These are phyloP conservation scores for Eucalyptus albens DNA, from an alignment of 345 rosid genomes.

Conservation along the genomic window DNA sequence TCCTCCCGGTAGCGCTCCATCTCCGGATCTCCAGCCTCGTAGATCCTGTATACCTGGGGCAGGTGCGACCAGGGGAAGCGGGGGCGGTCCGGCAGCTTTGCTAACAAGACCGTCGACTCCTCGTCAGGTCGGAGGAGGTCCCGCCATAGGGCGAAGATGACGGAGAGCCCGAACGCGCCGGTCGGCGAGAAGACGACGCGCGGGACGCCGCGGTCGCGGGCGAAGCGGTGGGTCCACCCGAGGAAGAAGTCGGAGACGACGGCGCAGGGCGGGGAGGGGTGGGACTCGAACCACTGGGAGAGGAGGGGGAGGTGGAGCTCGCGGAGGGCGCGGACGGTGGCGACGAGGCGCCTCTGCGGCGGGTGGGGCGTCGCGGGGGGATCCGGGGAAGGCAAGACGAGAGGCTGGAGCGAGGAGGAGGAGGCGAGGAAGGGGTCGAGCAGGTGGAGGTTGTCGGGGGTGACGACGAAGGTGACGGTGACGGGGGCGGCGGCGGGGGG, in stretches of 20 bases:
- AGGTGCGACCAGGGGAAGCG: neutral
- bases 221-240: constrained; percentile 59
- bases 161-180: constrained; percentile 11
- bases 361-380: constrained; percentile 12
- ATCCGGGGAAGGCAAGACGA: constrained; percentile 34
- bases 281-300: constrained; percentile 44
- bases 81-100: neutral
- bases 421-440: constrained; percentile 31
- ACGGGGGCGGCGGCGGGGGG: neutral
- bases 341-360: too few species aligned
- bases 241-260: constrained; percentile 70
- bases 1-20: neutral
- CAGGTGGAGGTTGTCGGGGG: neutral
- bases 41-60: neutral
- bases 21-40: neutral
- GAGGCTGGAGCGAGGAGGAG: constrained; percentile 34
- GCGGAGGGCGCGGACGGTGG: neutral
- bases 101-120: neutral
- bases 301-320: constrained; percentile 44
- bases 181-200: constrained; percentile 33
- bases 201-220: constrained; percentile 19
- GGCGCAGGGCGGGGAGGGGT: constrained; percentile 47
- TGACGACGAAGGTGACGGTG: neutral
- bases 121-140: neutral
- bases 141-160: constrained; percentile 12